Evolutionary conservation across 257 asterid genomes (phyloP).

Genomic region (Eucommia ulmoides): DNA sequence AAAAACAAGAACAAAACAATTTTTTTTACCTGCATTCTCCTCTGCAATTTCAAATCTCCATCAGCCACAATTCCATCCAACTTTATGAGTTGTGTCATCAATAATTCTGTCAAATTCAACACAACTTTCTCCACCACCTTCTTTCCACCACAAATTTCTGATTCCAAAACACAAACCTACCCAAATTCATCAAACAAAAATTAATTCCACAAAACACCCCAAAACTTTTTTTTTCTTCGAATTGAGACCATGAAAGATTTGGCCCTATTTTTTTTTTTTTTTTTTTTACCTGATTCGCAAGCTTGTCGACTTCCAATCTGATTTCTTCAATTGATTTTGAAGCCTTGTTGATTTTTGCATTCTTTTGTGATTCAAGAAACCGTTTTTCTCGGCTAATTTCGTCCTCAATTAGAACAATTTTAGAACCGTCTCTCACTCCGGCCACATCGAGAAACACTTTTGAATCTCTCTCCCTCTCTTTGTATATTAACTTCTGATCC

Average conservation of each 20-base stretch:
- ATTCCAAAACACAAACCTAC: conserved; percentile 62
- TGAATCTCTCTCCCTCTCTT: conserved; percentile 70
- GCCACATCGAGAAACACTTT: conserved; percentile 50
- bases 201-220: not conserved
- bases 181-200: conserved; percentile 2
- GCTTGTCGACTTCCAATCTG: conserved; percentile 55
- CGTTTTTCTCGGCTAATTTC: conserved; percentile 48
- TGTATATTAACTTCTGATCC: conserved; percentile 60
- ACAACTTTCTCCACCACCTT: conserved; percentile 55
- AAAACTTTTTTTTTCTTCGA: not conserved
- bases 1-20: too few relatives aligned
- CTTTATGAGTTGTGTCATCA: conserved; percentile 78
- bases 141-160: conserved; percentile 63
- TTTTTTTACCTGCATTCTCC: conserved; percentile 72
- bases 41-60: conserved; percentile 77
- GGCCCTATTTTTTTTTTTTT: not conserved
- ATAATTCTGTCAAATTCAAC: conserved; percentile 50
- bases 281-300: conserved; percentile 52
- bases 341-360: conserved; percentile 48
- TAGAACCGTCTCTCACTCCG: conserved; percentile 71
- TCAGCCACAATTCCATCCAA: conserved; percentile 78
- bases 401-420: conserved; percentile 51
- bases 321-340: conserved; percentile 52
- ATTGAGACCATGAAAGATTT: not conserved
- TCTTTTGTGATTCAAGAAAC: conserved; percentile 31